Conservation (phyloP, 177 flowering plant species). For the Vitis hybrid region DNA sequence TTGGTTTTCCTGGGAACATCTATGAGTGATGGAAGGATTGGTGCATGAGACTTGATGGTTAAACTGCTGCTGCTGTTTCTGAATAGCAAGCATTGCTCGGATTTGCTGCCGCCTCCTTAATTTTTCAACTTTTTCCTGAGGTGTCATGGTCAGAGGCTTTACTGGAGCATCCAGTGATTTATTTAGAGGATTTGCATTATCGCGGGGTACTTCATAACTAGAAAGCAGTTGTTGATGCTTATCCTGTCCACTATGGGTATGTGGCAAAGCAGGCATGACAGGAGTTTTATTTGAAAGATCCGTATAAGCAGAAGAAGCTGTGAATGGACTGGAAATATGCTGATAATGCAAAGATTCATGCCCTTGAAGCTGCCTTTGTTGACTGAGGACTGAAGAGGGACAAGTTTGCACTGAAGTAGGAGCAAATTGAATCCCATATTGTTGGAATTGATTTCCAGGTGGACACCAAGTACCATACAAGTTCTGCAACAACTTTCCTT, state of each 20-base stretch:
- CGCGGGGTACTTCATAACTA: slow-evolving; percentile 32
- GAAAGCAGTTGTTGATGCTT: slow-evolving; percentile 29
- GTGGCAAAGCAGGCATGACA: slow-evolving; percentile 26
- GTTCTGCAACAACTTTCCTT: slow-evolving; percentile 26
- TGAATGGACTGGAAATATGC: slow-evolving; percentile 29
- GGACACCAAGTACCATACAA: slow-evolving; percentile 34
- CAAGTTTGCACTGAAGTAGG: slow-evolving; percentile 25
- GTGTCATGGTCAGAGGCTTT: slow-evolving; percentile 60
- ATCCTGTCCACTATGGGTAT: slow-evolving; percentile 25
- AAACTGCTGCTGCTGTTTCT: slow-evolving; percentile 68
- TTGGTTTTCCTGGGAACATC: slow-evolving; percentile 25
- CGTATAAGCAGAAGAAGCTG: slow-evolving; percentile 27
- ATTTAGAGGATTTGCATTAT: slow-evolving; percentile 17
- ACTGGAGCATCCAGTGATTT: slow-evolving; percentile 23
- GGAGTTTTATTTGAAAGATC: slow-evolving; percentile 29
- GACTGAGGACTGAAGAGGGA: slow-evolving; percentile 35
- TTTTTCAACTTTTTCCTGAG: slow-evolving; percentile 79
- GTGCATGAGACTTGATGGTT: slow-evolving; percentile 31
- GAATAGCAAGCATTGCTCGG: slow-evolving; percentile 81
- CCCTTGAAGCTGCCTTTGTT: slow-evolving; percentile 30
- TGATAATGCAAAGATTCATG: slow-evolving; percentile 30
- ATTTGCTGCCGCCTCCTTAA: slow-evolving; percentile 74
- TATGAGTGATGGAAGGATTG: slow-evolving; percentile 29
- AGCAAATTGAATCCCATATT: slow-evolving; percentile 36
- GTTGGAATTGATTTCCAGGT: slow-evolving; percentile 27